Evolutionary conservation across 495 filamentous ascomycete species (phyloP).

Genomic region (Copromyces sp.): DNA sequence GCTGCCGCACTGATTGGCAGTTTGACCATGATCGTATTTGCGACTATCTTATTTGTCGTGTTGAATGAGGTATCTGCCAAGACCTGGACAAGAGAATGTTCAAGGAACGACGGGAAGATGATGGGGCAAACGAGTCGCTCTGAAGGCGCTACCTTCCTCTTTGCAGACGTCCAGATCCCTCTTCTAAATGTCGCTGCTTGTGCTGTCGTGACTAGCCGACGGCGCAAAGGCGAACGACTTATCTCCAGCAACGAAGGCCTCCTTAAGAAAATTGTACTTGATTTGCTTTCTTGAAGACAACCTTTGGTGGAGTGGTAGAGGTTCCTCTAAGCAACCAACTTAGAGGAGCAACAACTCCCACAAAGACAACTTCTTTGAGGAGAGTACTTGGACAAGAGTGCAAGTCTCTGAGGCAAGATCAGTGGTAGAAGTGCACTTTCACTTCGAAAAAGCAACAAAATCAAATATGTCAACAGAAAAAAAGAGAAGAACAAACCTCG

Average conservation of each 20-base stretch:
- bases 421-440: neutral
- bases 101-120: neutral
- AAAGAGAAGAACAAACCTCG: neutral
- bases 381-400: neutral
- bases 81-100: neutral
- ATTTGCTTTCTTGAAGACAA: neutral
- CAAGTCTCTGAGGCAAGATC: neutral
- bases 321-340: neutral
- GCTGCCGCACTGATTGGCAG: neutral
- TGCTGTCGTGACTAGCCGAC: neutral
- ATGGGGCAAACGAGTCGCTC: neutral
- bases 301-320: neutral
- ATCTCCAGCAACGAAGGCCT: neutral
- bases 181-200: neutral
- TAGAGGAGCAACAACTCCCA: neutral
- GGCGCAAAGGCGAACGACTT: neutral
- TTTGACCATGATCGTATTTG: neutral
- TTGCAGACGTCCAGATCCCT: neutral
- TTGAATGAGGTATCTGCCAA: neutral
- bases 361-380: neutral
- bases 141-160: neutral
- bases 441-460: neutral
- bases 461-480: neutral
- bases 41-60: neutral
- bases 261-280: neutral